Evolutionary conservation across 2,329 filamentous ascomycete genomes (phyloP).

Genomic region (Botrytis tulipae): DNA sequence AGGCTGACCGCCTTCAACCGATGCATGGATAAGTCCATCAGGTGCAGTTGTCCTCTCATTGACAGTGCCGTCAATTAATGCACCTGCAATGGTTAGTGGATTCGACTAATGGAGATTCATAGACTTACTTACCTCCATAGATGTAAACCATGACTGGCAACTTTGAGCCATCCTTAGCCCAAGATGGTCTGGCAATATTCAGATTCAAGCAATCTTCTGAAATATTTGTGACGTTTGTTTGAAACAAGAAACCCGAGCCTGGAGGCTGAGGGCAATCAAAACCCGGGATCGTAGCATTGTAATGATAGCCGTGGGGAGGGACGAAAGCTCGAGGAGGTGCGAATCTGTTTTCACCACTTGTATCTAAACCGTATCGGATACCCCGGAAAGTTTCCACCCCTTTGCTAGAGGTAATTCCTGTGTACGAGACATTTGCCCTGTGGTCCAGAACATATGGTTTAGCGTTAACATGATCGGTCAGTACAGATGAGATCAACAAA

Average conservation of each 20-base stretch:
- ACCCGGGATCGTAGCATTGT: constrained; percentile 44
- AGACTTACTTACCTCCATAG: constrained; percentile 55
- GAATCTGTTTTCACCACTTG: constrained; percentile 46
- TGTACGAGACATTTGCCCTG: constrained; percentile 41
- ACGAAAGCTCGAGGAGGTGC: constrained; percentile 43
- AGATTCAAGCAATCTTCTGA: constrained; percentile 63
- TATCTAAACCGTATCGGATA: constrained; percentile 49
- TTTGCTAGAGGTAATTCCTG: constrained; percentile 43
- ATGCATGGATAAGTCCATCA: constrained; percentile 48
- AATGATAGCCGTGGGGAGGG: constrained; percentile 37
- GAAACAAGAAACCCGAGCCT: constrained; percentile 38
- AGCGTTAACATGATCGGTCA: not conserved
- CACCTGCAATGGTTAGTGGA: constrained; percentile 19
- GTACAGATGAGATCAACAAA: not conserved
- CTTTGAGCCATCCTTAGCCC: constrained; percentile 51
- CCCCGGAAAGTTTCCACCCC: constrained; percentile 48
- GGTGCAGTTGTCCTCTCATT: constrained; percentile 37
- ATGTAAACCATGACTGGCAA: constrained; percentile 69
- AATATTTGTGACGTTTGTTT: constrained; percentile 42
- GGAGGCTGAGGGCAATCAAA: constrained; percentile 47
- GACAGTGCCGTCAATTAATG: constrained; percentile 22
- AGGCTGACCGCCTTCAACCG: constrained; percentile 45
- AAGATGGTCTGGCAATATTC: constrained; percentile 55
- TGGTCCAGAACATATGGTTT: constrained; percentile 29
- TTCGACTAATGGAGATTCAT: constrained; percentile 22